Conservation (phyloP, 129 eudicot species). For the Scalesia atractyloides region DNA sequence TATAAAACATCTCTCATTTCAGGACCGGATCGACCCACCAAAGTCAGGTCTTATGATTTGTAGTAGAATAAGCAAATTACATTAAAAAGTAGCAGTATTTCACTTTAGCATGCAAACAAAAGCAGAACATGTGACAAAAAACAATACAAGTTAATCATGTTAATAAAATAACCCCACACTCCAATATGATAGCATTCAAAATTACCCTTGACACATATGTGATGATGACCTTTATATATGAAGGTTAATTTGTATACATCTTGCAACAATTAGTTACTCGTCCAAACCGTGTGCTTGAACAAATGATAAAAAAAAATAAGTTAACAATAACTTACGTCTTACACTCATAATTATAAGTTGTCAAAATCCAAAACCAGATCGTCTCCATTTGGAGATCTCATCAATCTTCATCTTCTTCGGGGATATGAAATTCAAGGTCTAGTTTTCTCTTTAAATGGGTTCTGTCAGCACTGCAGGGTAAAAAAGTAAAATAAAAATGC, state of each 20-base stretch:
- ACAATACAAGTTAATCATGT: not conserved
- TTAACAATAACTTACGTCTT: not conserved
- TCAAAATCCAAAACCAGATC: not conserved
- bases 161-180: not conserved
- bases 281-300: not conserved
- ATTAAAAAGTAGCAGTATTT: too few species aligned
- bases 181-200: not conserved
- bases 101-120: too few species aligned
- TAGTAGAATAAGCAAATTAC: too few species aligned
- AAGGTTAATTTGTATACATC: constrained; percentile 3
- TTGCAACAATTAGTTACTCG: not conserved
- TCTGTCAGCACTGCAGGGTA: constrained; percentile 80
- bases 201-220: not conserved
- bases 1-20: too few species aligned
- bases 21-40: too few species aligned
- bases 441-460: constrained; percentile 86
- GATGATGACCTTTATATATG: not conserved
- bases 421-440: constrained; percentile 83
- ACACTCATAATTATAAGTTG: not conserved
- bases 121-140: too few species aligned
- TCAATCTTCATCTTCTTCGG: constrained; percentile 51
- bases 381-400: not conserved
- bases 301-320: not conserved
- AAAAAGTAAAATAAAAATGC: not conserved
- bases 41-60: too few species aligned